Base-by-base conservation (phyloP, 257 asterid genomes). In the Nicotiana tomentosiformis region DNA sequence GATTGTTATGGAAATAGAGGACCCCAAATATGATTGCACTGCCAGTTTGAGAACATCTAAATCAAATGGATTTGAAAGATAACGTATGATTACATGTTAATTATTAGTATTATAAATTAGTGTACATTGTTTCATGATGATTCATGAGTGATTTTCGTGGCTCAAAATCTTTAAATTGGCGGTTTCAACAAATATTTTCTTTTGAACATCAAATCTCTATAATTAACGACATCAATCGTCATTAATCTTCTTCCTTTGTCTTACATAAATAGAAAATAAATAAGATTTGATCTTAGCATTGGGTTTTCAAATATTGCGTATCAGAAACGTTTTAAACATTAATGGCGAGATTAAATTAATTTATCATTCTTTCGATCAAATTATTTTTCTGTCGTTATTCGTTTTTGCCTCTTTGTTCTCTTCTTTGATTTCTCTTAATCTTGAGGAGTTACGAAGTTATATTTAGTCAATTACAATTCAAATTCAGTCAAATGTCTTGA, bases 131-230 rank as follows among this genome's bases (percentile, higher is more conserved):
- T 49, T 49, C 43, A 74, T 49, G 39, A 74, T 74, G 14, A 74
- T 72, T 72, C 49, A 72, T 74, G 80, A n/a, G 43, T 49, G 80
- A 74, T 74, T 74, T 74, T 74, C 62, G 62, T 74, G 43, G 43
- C 62, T 74, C 62, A 74, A 14, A 74, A 49, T 74, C 23, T 74
- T 74, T 26, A 49, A 23, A 7, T 74, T 74, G 43, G 62, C 43
- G 26, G 80, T 74, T 74, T 74, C 62, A 49, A 26, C 62, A 26
- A 74, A 74, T 49, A 62, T 10, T 49, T 49, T 74, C n/a, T n/a
- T 10, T 70, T 69, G 4, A n/a, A 32, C n/a, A n/a, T 61, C 32
- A n/a, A 61, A 61, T 61, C 32, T n/a, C 32, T 69, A 5, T 69
- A 69, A 1, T 12, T 55, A 55, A 66, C 74, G 74, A 66, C 74